Evolutionary conservation across 2,329 filamentous ascomycete genomes (phyloP), one percentile per base, ranked within the genome.

Genomic region (Ophiostoma ulmi): DNA sequence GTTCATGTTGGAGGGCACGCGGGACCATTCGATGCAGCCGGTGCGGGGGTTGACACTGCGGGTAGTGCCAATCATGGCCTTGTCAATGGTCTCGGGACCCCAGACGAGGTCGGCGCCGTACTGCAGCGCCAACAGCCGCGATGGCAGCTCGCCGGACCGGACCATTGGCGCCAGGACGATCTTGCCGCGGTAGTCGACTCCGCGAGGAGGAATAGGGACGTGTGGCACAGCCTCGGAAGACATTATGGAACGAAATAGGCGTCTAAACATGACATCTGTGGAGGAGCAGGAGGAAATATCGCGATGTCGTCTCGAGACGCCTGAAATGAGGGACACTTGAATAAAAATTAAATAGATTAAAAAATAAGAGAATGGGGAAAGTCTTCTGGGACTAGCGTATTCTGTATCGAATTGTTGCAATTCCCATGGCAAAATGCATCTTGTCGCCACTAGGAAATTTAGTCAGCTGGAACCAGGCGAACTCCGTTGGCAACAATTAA

Each of bases 81-180:
- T 88, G 80, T 99, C 95, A 76, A 99, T 90, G 5, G 94, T 98
- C 80, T 99, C 95, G 39, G 95, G 95, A 14, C 95, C 94, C 94
- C 95, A 99, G 75, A 99, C 95, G 20, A 99, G 85, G 80, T 99
- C 95, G 69, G 95, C 95, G 75, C 95, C 95, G 79, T 99, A 98
- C 77, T 96, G 91, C 73, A 99, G 87, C 41, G 95, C 90, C 63
- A 97, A 82, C 36, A 99, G 86, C 72, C 95, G 90, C 55, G 92
- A 95, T 3, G 95, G 94, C 72, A 97, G 83, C 83, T 99, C 95
- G 78, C 95, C 95, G n/a, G 93, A 97, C 75, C 95, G 91, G 71
- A 97, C 94, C 95, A 99, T 99, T 58, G 95, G 95, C 73, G 95
- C 95, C 74, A 99, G 90, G 64, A 98, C 95, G 74, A 98, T 82